Base-by-base conservation (phyloP, 73 alveolate species). In the Paramecium sonneborni region DNA sequence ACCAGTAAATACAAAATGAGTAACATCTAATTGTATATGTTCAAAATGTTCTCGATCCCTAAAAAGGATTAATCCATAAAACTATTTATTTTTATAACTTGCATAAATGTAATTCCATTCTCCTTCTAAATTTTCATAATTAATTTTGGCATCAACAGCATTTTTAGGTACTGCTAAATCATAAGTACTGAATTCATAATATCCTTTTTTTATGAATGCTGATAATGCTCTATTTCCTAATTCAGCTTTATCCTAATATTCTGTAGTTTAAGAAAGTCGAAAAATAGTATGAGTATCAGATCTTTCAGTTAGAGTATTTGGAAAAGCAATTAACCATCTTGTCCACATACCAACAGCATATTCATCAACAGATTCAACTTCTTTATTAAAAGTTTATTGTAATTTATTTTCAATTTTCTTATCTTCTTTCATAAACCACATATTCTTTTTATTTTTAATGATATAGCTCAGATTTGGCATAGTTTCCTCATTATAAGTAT, bases 151-250 rank as follows among this genome's bases (percentile, higher is more conserved):
- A 79, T 44, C 72, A 11, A 79, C 90, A 11, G 90, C 90, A 41
- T 24, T 24, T 2, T 3, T 39, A 12, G 69, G 48, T 14, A 10
- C 32, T 43, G 46, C 9, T 39, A 23, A 18, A 79, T 79, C 90
- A 79, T 79, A 79, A 11, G 90, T 79, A 12, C 90, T 79, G 26
- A 79, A 79, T 46, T 26, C 37, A 79, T 79, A 79, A 24, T 20
- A 24, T 39, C 90, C 90, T 39, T 39, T 43, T 43, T 39, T 39
- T 3, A 79, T 46, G n/a, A 79, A 79, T 79, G 90, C 69, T 8
- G 90, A 39, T 20, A 79, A 23, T 46, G 55, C 90, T 79, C 90
- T 79, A 79, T 79, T 79, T 43, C 90, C 90, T n/a, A 44, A 32
- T 6, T 79, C 90, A 20, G 76, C 30, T 32, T 79, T 79, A 79